Base-by-base conservation (phyloP, 345 rosid genomes). In the Fremontodendron californicum region DNA sequence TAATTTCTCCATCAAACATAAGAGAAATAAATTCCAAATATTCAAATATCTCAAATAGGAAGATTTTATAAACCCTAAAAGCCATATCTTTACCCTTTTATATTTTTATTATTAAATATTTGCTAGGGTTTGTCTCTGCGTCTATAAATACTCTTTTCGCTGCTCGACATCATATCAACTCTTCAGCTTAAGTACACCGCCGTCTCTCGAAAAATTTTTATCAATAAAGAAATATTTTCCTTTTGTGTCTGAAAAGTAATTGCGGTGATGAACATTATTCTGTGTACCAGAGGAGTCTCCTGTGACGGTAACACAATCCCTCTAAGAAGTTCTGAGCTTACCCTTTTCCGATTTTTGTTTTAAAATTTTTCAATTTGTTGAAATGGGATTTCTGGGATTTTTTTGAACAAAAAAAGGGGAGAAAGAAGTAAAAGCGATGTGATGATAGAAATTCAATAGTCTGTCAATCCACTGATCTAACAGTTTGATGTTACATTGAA, bases 261-360 rank as follows among this genome's bases (percentile, higher is more conserved):
- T 43, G 89, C 88, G 4, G 16, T 83, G 87, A 88, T 65, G 91
- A 79, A 86, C 40, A 25, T 29, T n/a, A 3, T 39, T 6, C n/a
- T 31, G 84, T 88, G 88, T 81, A 37, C 87, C 85, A 42, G 84
- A 88, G 81, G 75, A 13, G 6, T 67, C 77, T 42, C 48, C 74
- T 2, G 27, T 82, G 87, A 84, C 71, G 90, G 86, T 66, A 77
- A 77, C 85, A 88, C 88, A 84, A 45, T 61, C 81, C 89, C 88
- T 88, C 91, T 88, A 88, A 86, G 88, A 88, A 88, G 89, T 86
- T 86, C 91, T 81, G 89, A 88, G 89, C 89, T 55, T 33, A 13
- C 9, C 12, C 40, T 12, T 4, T 42, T 42, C 33, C 23, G 13
- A 9, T 43, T 58, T 39, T 33, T 43, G 5, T 12, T 25, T 65